Conservation (phyloP, 768 basidiomycete species). For the Tulasnella sp. region DNA sequence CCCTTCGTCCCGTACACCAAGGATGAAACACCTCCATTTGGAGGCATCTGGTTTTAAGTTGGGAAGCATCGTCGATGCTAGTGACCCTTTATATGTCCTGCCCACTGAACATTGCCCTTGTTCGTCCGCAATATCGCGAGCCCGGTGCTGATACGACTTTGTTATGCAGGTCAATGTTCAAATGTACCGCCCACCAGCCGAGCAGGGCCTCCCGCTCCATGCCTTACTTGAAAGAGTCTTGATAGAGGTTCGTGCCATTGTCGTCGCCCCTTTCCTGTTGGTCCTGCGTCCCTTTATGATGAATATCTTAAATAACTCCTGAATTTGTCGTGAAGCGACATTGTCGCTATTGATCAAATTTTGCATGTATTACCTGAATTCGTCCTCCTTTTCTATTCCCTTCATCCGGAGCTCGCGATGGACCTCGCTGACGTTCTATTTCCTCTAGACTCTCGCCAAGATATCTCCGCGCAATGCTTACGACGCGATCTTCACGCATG, state of each 20-base stretch:
- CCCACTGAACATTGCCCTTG: neutral
- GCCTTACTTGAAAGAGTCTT: neutral
- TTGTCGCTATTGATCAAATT: constrained; percentile 6
- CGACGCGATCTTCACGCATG: no score
- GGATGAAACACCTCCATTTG: neutral
- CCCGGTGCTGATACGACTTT: neutral
- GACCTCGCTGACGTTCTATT: neutral
- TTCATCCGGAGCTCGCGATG: neutral
- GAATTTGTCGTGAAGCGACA: constrained; percentile 16
- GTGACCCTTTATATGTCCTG: constrained; percentile 10
- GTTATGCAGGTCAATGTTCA: neutral
- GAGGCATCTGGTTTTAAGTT: constrained; percentile 2
- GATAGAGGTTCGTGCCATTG: neutral
- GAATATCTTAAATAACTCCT: constrained; percentile 1
- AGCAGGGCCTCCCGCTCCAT: neutral
- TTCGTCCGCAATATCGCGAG: neutral
- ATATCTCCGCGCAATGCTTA: no score
- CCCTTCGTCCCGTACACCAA: neutral
- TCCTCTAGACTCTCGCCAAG: neutral
- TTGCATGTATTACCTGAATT: constrained; percentile 15
- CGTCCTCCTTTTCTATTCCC: neutral
- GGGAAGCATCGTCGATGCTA: constrained; percentile 12
- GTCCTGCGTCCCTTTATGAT: neutral
- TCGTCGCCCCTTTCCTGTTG: neutral
- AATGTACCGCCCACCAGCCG: neutral